Percentiles rank a stretch among this genome's conserved stretches.
Evolutionary conservation across 352 stramenopile species (phyloP).

Genomic region (Globisporangium paroecandrum): DNA sequence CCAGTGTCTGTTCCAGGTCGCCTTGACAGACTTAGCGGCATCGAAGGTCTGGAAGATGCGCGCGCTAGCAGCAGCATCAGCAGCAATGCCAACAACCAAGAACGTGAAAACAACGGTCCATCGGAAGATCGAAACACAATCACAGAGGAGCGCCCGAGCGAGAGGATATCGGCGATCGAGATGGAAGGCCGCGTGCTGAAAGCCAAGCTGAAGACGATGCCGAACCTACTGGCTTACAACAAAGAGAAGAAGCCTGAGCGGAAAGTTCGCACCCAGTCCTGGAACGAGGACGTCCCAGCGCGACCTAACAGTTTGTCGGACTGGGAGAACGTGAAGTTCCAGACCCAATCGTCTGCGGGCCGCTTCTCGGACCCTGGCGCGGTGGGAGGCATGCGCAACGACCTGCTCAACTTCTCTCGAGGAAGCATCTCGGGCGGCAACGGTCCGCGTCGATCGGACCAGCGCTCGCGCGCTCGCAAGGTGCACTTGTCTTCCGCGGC

Average conservation of each 20-base stretch:
- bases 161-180: conserved; percentile 15
- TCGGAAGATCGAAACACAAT: conserved; percentile 15
- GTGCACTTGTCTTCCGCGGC: conserved; percentile 77
- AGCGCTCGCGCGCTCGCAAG: conserved; percentile 44
- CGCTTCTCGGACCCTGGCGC: conserved; percentile 74
- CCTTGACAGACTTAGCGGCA: conserved; percentile 34
- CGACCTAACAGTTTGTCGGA: conserved; percentile 43
- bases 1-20: conserved; percentile 29
- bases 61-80: conserved; percentile 23
- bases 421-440: conserved; percentile 39
- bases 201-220: conserved; percentile 39
- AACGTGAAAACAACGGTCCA: conserved; percentile 14
- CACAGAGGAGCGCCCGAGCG: conserved; percentile 5
- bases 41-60: conserved; percentile 31
- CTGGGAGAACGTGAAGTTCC: conserved; percentile 45
- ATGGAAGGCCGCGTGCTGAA: conserved; percentile 36
- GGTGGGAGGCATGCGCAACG: conserved; percentile 32
- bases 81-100: conserved; percentile 17
- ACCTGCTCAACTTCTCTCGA: conserved; percentile 67
- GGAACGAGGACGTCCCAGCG: conserved; percentile 37
- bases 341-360: conserved; percentile 29
- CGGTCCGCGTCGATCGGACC: conserved; percentile 36
- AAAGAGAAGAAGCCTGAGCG: conserved; percentile 32
- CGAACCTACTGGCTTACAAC: conserved; percentile 52
- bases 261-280: conserved; percentile 44